Conservation (phyloP, 768 basidiomycete genomes). For the Lentinula edodes region DNA sequence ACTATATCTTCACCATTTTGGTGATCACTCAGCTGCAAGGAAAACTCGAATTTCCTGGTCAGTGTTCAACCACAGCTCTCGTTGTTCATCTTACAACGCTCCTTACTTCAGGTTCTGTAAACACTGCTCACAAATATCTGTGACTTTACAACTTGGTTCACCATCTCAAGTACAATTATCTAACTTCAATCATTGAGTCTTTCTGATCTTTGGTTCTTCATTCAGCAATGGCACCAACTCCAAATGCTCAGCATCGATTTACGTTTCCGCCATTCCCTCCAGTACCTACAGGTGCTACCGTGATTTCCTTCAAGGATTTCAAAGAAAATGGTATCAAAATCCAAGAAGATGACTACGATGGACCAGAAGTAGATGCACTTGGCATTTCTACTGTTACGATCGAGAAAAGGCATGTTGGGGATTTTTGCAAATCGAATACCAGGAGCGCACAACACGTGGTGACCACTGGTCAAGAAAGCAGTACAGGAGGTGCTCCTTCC, state of each 20-base stretch:
- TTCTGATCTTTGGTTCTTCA: not conserved
- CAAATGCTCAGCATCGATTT: not conserved
- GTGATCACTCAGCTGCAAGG: too few species aligned
- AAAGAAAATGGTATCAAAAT: conserved; percentile 45
- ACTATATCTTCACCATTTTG: too few species aligned
- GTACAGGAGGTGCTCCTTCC: not conserved
- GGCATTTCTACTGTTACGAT: conserved; percentile 65
- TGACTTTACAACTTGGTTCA: too few species aligned
- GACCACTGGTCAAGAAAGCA: not conserved
- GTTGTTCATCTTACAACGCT: too few species aligned
- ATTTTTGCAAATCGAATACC: conserved; percentile 52
- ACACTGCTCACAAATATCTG: too few species aligned
- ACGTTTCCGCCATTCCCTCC: conserved; percentile 41
- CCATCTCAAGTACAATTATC: too few species aligned
- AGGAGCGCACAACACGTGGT: conserved; percentile 7
- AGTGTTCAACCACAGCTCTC: too few species aligned
- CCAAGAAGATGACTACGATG: conserved; percentile 38
- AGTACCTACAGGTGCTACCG: conserved; percentile 37
- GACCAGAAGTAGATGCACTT: conserved; percentile 59
- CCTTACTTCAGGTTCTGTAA: too few species aligned
- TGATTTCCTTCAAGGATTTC: conserved; percentile 55
- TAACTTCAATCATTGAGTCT: not conserved
- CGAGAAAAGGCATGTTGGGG: conserved; percentile 40
- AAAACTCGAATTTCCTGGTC: too few species aligned
- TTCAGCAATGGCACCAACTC: not conserved